Evolutionary conservation across 352 stramenopile genomes (phyloP).

Genomic region (Elongisporangium anandrum): DNA sequence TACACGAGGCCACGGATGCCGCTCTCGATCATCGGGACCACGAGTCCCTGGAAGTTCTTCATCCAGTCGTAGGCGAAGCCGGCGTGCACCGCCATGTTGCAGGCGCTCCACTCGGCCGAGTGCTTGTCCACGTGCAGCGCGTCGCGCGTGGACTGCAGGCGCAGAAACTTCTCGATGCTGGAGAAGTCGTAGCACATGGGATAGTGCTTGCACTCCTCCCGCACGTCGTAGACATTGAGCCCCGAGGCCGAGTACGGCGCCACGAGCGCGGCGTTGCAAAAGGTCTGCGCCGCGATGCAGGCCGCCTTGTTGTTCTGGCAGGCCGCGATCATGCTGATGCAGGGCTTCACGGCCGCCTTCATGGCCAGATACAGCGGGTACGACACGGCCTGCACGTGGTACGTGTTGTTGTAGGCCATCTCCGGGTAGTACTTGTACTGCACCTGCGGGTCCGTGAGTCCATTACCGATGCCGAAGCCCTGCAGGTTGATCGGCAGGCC

Average conservation of each 20-base stretch:
- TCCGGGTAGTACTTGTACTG: constrained; percentile 84
- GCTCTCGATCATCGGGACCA: constrained; percentile 90
- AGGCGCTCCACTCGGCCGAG: constrained; percentile 86
- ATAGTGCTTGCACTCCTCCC: constrained; percentile 84
- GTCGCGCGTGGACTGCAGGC: constrained; percentile 71
- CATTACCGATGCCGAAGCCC: constrained; percentile 96
- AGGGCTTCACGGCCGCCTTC: constrained; percentile 57
- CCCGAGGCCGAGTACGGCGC: constrained; percentile 45
- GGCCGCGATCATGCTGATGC: constrained; percentile 72
- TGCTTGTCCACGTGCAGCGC: constrained; percentile 85
- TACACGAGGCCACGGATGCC: constrained; percentile 94
- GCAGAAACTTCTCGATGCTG: constrained; percentile 88
- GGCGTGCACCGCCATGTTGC: constrained; percentile 95
- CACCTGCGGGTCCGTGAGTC: constrained; percentile 90
- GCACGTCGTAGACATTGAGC: constrained; percentile 89
- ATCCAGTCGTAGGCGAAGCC: constrained; percentile 96
- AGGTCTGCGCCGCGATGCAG: constrained; percentile 84
- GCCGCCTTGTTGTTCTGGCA: constrained; percentile 76
- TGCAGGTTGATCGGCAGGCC: constrained; percentile 85
- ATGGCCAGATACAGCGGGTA: constrained; percentile 61
- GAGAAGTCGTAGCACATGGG: constrained; percentile 96
- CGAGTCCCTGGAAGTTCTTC: constrained; percentile 93
- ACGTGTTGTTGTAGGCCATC: constrained; percentile 92
- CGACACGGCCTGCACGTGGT: constrained; percentile 66
- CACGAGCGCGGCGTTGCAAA: constrained; percentile 87